Percentiles rank a stretch among this genome's conserved stretches.
Conservation (phyloP, 345 rosid species). For the Gossypium thurberi region DNA sequence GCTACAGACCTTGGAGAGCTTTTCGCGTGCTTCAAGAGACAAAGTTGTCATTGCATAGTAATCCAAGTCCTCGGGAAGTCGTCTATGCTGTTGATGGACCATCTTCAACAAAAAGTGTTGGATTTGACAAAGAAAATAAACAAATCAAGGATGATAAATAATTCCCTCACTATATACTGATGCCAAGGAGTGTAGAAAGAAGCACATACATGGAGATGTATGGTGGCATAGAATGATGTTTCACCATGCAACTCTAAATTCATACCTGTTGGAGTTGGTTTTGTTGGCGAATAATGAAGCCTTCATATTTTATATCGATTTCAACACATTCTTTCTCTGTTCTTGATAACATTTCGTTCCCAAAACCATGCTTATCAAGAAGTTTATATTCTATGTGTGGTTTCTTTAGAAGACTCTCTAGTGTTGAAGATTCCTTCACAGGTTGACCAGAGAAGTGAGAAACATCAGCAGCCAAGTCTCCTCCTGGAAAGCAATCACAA, state of each 20-base stretch:
- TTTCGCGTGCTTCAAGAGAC: constrained; percentile 89
- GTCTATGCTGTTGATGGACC: constrained; percentile 76
- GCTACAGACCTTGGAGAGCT: constrained; percentile 78
- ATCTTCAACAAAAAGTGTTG: constrained; percentile 39
- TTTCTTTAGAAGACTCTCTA: constrained; percentile 86
- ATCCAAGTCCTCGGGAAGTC: constrained; percentile 80
- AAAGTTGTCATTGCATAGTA: constrained; percentile 76
- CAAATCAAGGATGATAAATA: neutral
- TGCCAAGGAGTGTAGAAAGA: neutral
- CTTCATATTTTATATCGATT: constrained; percentile 90
- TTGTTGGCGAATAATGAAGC: constrained; percentile 82
- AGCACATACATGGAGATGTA: neutral
- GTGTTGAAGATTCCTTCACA: constrained; percentile 67
- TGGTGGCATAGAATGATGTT: neutral
- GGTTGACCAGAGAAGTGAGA: constrained; percentile 69
- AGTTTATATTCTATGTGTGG: constrained; percentile 75
- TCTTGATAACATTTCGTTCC: constrained; percentile 55
- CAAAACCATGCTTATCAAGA: constrained; percentile 83
- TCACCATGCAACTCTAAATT: constrained; percentile 1
- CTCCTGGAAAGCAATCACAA: constrained; percentile 38
- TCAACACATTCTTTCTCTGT: constrained; percentile 84
- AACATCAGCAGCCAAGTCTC: constrained; percentile 79
- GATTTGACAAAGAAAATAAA: neutral
- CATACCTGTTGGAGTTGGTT: constrained; percentile 77
- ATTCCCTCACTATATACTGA: neutral